A percentile compares a stretch with the other conserved stretches of the same genome.
Conservation (phyloP, 805 yeast species). For the Lachancea dasiensis region DNA sequence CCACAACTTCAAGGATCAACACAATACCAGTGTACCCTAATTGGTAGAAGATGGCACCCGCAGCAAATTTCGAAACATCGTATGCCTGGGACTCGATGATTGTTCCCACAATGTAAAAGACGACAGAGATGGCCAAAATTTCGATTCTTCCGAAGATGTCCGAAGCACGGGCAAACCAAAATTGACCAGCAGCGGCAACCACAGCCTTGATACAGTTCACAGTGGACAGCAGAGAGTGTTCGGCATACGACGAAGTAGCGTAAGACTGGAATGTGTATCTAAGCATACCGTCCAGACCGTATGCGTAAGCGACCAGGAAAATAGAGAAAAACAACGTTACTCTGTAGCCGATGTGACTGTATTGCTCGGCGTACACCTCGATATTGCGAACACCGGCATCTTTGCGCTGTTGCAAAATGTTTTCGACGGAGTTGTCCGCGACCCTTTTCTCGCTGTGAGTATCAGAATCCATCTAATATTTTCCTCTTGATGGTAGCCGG, state of each 20-base stretch:
- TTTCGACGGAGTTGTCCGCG: not conserved
- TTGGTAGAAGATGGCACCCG: slow-evolving; percentile 42
- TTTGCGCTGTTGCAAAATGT: slow-evolving; percentile 1
- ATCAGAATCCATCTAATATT: not conserved
- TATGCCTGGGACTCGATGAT: slow-evolving; percentile 49
- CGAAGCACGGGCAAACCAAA: slow-evolving; percentile 48
- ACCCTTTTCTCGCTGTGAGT: not conserved
- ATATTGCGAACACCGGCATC: slow-evolving; percentile 47
- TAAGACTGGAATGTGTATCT: slow-evolving; percentile 40
- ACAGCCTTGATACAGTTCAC: slow-evolving; percentile 49
- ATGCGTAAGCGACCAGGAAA: slow-evolving; percentile 35
- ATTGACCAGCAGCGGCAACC: slow-evolving; percentile 54
- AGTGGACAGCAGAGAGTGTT: slow-evolving; percentile 47
- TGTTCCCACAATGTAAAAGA: slow-evolving; percentile 50
- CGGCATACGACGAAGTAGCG: slow-evolving; percentile 46
- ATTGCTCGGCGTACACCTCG: slow-evolving; percentile 50
- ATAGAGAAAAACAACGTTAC: slow-evolving; percentile 35
- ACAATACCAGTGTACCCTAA: slow-evolving; percentile 39
- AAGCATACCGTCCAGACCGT: slow-evolving; percentile 36
- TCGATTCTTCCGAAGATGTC: slow-evolving; percentile 54
- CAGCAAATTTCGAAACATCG: slow-evolving; percentile 46
- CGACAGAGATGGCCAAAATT: slow-evolving; percentile 37
- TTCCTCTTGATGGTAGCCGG: too few species aligned
- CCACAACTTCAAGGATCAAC: slow-evolving; percentile 47
- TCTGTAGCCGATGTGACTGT: slow-evolving; percentile 33